Base-by-base conservation (phyloP, 2,329 filamentous ascomycete genomes). In the Niveomyces coronatus region DNA sequence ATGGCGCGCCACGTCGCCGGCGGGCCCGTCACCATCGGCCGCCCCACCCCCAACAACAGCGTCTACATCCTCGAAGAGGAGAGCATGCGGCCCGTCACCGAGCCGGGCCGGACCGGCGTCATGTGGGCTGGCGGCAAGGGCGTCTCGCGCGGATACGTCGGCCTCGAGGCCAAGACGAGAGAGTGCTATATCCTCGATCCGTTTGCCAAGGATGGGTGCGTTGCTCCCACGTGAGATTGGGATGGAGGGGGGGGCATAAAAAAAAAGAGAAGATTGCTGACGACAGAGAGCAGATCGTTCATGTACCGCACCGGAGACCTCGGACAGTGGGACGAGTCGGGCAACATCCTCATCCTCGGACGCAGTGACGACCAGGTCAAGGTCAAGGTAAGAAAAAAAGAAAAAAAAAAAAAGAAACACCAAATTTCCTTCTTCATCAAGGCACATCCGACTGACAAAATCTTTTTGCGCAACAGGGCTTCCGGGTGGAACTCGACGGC, bases 271-370 rank as follows among this genome's bases (percentile, higher is more conserved):
- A 5, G 17, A 2, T n/a, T 18, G 18, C 37, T 39, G 14, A 39
- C 40, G 33, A 30, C 26, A 19, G 9, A 7, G 11, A 10, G 9
- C 30, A 68, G 64, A 3, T 58, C 56, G 3, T 58, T 58, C 45
- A 76, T 77, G 67, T 78, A 74, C 54, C 72, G 74, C 47, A 78
- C 74, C 2, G 74, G 74, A 6, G 74, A 79, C 45, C 60, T 78
- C 16, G 71, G 68, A 14, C 60, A 62, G 10, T 77, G 73, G 72
- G 60, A 61, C 26, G 49, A 58, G 3, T 65, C 74, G 46, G 73
- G 74, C 9, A 64, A 61, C 18, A 58, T 79, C 26, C 63, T 73
- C 30, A 71, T 69, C 16, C 63, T 74, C 23, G 73, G 74, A 4
- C 65, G 74, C 24, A 62, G 62, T n/a, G 74, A 79, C 46, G 73